Conservation (phyloP, 352 stramenopile species). For the Phytophthora colocasiae region DNA sequence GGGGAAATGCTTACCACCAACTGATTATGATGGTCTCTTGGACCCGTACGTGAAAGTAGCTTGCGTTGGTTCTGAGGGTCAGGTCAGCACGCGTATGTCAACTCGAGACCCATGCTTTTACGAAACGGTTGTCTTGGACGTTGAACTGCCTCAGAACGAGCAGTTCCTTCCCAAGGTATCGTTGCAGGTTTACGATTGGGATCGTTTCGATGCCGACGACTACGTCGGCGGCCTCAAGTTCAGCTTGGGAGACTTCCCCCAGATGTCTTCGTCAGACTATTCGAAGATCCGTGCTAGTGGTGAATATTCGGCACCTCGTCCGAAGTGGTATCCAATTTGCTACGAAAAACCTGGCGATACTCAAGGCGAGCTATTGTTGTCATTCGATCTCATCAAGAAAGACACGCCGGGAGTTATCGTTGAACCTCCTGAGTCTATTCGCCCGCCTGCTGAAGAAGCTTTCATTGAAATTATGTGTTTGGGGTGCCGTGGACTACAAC, state of each 20-base stretch:
- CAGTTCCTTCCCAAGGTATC: slow-evolving; percentile 76
- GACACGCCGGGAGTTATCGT: slow-evolving; percentile 64
- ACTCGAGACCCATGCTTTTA: slow-evolving; percentile 89
- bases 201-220: slow-evolving; percentile 77
- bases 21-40: slow-evolving; percentile 75
- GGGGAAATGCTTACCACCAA: slow-evolving; percentile 69
- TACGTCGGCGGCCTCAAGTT: slow-evolving; percentile 73
- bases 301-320: slow-evolving; percentile 62
- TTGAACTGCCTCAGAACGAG: slow-evolving; percentile 74
- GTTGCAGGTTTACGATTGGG: slow-evolving; percentile 80
- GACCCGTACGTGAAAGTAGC: slow-evolving; percentile 88
- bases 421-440: slow-evolving; percentile 66
- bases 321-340: slow-evolving; percentile 78
- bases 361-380: slow-evolving; percentile 83
- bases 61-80: slow-evolving; percentile 75
- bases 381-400: slow-evolving; percentile 79
- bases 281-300: slow-evolving; percentile 50
- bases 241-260: slow-evolving; percentile 62
- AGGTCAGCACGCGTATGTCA: slow-evolving; percentile 63
- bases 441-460: slow-evolving; percentile 62
- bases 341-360: slow-evolving; percentile 66
- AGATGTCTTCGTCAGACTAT: slow-evolving; percentile 69
- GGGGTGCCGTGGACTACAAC: slow-evolving; percentile 77
- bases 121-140: slow-evolving; percentile 78
- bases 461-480: slow-evolving; percentile 87